Percentiles rank a stretch among this genome's conserved stretches.
phyloP scores from a whole-genome alignment of 2,329 filamentous ascomycete genomes.

The Colletotrichum orchidophilum region DNA sequence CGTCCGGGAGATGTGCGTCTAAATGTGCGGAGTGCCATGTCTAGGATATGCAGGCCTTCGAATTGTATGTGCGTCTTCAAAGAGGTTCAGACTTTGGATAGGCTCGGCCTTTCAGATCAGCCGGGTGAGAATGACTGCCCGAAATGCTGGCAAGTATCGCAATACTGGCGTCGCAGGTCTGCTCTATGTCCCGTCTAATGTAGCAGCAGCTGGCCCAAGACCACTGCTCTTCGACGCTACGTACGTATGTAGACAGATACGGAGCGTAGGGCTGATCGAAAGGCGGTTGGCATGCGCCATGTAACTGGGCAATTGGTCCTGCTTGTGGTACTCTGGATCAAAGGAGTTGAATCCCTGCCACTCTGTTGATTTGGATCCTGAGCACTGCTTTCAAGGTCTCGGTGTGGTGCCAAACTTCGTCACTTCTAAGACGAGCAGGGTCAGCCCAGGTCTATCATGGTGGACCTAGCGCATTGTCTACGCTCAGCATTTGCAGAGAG shows the following conservation, averaged over 20 bases:
- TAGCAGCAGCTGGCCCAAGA: neutral
- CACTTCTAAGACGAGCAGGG: neutral
- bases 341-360: neutral
- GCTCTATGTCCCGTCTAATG: neutral
- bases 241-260: neutral
- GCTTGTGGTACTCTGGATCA: neutral
- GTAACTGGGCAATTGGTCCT: neutral
- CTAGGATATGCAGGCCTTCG: conserved; percentile 1
- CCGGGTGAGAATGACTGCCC: neutral
- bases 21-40: neutral
- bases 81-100: neutral
- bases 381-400: neutral
- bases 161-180: neutral
- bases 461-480: conserved; percentile 10
- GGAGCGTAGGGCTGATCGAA: neutral
- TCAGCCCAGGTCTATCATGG: neutral
- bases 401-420: neutral
- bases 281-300: neutral
- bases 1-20: neutral
- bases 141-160: neutral
- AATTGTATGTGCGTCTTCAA: neutral
- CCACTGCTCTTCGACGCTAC: neutral
- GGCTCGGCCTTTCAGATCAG: neutral
- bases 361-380: neutral
- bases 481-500: conserved; percentile 14